Evolutionary conservation across 306 rosid genomes (phyloP), one percentile per base, ranked within the genome.

Genomic region (Cercis canadensis): DNA sequence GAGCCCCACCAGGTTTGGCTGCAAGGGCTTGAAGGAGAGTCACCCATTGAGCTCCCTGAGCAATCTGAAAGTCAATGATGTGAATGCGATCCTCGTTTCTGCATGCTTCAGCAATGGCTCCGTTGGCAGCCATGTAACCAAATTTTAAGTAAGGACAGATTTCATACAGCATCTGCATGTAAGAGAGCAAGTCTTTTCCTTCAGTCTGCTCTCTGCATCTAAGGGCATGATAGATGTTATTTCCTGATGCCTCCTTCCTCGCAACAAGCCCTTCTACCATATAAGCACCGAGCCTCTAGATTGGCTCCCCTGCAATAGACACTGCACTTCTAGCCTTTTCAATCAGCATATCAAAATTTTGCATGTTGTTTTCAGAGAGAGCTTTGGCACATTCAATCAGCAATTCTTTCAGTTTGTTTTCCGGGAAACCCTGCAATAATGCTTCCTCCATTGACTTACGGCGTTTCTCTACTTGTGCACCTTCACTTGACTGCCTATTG

Each of bases 1-100:
- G 97, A 13, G 99, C 86, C 11, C 99, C 96, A 14, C 89, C 56
- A 0, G 99, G 99, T 52, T 96, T 82, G 21, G 97, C 96, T 0
- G 99, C 96, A 39, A 95, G 96, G 24, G 99, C 99, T 77, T 95
- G 99, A 68, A 95, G 97, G 52, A 95, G 96, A 37, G 99, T 95
- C 65, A 80, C 68, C 99, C 99, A 91, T 50, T 91, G 97, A 13
- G 87, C 70, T 50, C 99, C 99, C 72, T 87, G 90, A 83, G 90
- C 90, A 71, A 95, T 95, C 80, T 89, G 99, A 65, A 91, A 95
- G 76, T 95, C 97, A 74, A 95, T 75, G 44, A 95, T 95, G 84
- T 95, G 99, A 69, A 95, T 83, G 51, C 67, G 84, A 43, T 95
- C 97, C 72, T 84, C 97, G 10, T 84, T 83, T 82, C 87, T 80